A percentile compares a stretch with the other conserved stretches of the same genome.
Evolutionary conservation across 2,329 filamentous ascomycete genomes (phyloP).

Genomic region (Botrytis aclada): DNA sequence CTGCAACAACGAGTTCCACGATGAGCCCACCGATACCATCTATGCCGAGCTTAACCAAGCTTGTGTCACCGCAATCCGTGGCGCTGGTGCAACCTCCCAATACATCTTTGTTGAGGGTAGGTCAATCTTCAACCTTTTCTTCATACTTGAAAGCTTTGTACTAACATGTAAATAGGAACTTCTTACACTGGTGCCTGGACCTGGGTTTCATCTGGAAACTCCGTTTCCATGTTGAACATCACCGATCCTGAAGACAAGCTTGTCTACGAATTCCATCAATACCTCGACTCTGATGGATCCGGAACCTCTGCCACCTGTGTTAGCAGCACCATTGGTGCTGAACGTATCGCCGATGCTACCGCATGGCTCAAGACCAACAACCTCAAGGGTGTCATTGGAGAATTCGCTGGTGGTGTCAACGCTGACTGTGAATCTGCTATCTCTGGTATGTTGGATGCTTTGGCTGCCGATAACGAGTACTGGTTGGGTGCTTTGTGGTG

Average conservation of each 20-base stretch:
- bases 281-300: slow-evolving; percentile 54
- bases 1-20: slow-evolving; percentile 47
- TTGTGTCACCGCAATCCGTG: slow-evolving; percentile 45
- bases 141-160: background rate
- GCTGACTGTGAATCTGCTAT: slow-evolving; percentile 48
- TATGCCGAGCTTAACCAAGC: slow-evolving; percentile 42
- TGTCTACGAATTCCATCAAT: slow-evolving; percentile 62
- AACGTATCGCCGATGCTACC: slow-evolving; percentile 50
- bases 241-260: slow-evolving; percentile 53
- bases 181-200: slow-evolving; percentile 32
- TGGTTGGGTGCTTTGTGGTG: slow-evolving; percentile 53
- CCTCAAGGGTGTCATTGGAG: slow-evolving; percentile 52
- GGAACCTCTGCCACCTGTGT: slow-evolving; percentile 52
- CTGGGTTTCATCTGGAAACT: slow-evolving; percentile 45
- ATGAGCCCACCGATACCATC: slow-evolving; percentile 23
- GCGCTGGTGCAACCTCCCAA: slow-evolving; percentile 46
- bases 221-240: slow-evolving; percentile 43
- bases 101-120: slow-evolving; percentile 58
- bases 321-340: slow-evolving; percentile 50
- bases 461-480: slow-evolving; percentile 49
- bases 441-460: slow-evolving; percentile 47
- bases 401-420: slow-evolving; percentile 54
- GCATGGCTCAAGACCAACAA: slow-evolving; percentile 52
- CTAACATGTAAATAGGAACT: slow-evolving; percentile 36
- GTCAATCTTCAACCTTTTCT: background rate